Percentiles rank a stretch among this genome's conserved stretches.
phyloP scores from a whole-genome alignment of 2,329 filamentous ascomycete species.

The Exophiala phaeomuriformis region DNA sequence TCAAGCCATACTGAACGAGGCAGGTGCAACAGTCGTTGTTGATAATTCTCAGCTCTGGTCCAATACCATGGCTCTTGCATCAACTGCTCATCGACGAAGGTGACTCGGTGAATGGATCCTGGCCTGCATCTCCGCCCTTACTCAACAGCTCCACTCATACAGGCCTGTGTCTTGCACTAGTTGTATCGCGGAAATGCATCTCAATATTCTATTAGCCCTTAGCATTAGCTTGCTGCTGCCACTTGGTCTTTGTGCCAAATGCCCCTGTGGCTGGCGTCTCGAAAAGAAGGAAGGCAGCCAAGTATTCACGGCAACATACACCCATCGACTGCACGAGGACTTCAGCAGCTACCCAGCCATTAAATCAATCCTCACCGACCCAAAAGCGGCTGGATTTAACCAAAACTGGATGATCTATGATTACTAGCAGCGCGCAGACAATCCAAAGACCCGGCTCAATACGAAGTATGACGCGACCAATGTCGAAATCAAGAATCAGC shows the following conservation, averaged over 20 bases:
- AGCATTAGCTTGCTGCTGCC: background rate
- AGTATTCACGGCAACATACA: constrained; percentile 30
- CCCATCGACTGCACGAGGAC: constrained; percentile 28
- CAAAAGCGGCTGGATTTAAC: constrained; percentile 18
- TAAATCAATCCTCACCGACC: constrained; percentile 21
- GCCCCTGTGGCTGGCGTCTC: constrained; percentile 21
- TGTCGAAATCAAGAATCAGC: constrained; percentile 27
- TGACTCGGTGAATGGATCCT: no score
- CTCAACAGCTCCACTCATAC: no score
- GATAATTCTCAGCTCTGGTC: no score
- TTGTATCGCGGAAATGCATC: constrained; percentile 9
- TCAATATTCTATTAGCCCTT: constrained; percentile 2
- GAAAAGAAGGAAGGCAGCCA: constrained; percentile 14
- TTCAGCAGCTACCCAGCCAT: constrained; percentile 24
- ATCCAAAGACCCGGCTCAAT: constrained; percentile 26
- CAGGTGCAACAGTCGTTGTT: background rate
- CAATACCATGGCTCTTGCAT: no score
- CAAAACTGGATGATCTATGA: constrained; percentile 29
- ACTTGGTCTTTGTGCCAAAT: constrained; percentile 4
- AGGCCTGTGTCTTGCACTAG: background rate
- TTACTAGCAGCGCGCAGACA: constrained; percentile 26
- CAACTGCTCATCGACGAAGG: no score
- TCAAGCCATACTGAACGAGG: constrained; percentile 22
- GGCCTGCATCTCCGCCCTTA: no score
- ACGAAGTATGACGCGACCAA: constrained; percentile 27